Percentiles rank a stretch among this genome's conserved stretches.
Evolutionary conservation across 352 stramenopile genomes (phyloP).

Genomic region (Globisporangium takayamanum): DNA sequence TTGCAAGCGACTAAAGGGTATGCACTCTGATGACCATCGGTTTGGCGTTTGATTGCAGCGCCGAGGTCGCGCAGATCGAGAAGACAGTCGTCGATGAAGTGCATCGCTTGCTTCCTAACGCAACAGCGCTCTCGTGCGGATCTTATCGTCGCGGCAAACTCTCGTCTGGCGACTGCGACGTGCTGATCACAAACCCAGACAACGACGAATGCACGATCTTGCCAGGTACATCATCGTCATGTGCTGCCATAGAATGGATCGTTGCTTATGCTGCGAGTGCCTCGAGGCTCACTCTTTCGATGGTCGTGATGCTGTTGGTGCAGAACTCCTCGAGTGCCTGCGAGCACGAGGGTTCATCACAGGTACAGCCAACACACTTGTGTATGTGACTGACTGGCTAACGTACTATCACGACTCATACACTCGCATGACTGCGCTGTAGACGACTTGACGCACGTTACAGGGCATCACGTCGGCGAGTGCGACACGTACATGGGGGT

Average conservation of each 20-base stretch:
- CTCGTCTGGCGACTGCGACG: slow-evolving; percentile 67
- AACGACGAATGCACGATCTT: slow-evolving; percentile 62
- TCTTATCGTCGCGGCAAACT: slow-evolving; percentile 76
- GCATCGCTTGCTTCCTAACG: slow-evolving; percentile 53
- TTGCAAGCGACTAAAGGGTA: background rate
- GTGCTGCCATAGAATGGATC: background rate
- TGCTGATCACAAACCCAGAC: slow-evolving; percentile 73
- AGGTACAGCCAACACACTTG: slow-evolving; percentile 13
- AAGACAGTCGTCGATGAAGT: slow-evolving; percentile 66
- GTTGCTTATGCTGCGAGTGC: background rate
- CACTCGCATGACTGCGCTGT: background rate
- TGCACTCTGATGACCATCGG: background rate
- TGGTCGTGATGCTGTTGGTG: background rate
- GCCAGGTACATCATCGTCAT: slow-evolving; percentile 17
- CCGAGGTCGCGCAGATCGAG: slow-evolving; percentile 71
- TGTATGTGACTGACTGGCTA: background rate
- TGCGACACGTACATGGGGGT: slow-evolving; percentile 88
- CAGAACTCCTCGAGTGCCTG: slow-evolving; percentile 52
- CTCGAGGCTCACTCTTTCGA: background rate
- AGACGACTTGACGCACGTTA: slow-evolving; percentile 69
- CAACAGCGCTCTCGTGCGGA: slow-evolving; percentile 56
- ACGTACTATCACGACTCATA: too few species aligned
- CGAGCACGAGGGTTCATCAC: slow-evolving; percentile 62
- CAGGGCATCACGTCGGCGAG: slow-evolving; percentile 38
- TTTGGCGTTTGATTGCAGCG: slow-evolving; percentile 16